Base-by-base conservation (phyloP, 2,329 filamentous ascomycete species). In the Penicillium occitanis region DNA sequence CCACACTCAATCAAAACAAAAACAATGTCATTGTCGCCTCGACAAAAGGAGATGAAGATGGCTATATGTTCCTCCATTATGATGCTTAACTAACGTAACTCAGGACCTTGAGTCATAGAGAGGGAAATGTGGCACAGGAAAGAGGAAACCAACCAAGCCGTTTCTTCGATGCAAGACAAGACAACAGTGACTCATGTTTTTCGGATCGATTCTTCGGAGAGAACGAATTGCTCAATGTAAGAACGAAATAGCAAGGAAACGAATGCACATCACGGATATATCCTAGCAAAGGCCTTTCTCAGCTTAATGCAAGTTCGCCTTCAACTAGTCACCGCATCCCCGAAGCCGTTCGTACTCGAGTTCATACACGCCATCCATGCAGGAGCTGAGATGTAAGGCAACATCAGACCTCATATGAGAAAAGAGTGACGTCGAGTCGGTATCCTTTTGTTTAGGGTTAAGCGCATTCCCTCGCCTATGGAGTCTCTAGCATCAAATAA, bases 1-100 rank as follows among this genome's bases (percentile, higher is more conserved):
- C 53, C 53, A 57, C 53, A 57, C 33, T 53, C 33, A 37, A n/a
- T 40, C 53, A 37, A n/a, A 57, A 57, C 53, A 37, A 57, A 57
- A 19, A 37, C 53, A 57, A 37, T 57, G n/a, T 19, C 11, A 25
- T 40, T 57, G 30, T 40, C 28, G 19, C n/a, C 30, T 40, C 19
- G n/a, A 57, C 53, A 25, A 37, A 13, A 35, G 14, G 11, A 22
- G 19, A 37, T 11, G n/a, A 57, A 37, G 17, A 37, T 40, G 33
- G 33, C 33, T 22, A 57, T 40, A 25, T 37, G n/a, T 13, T 40
- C 53, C 53, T 57, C 50, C 14, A 19, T 57, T 37, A 37, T 14
- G n/a, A 40, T 57, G 33, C 53, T 57, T 22, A 40, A 40, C n/a
- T 40, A 25, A 25, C 8, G 10, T 37, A 25, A 57, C 17, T 22